Evolutionary conservation across 805 yeast genomes (phyloP), one percentile per base, ranked within the genome.

Genomic region (Candida succiphila): DNA sequence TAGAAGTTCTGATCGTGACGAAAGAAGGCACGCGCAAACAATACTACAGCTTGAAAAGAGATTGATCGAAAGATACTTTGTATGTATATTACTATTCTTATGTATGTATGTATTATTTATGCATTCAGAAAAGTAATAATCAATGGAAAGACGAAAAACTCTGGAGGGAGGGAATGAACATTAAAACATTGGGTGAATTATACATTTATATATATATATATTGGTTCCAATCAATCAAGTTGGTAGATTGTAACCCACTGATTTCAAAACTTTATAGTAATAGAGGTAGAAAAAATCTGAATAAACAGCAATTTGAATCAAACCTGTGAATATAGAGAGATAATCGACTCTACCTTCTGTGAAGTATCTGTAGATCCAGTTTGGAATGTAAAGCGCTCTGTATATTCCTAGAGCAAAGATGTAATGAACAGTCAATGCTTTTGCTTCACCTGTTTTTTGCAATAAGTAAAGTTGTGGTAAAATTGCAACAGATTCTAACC

Each of bases 221-320:
- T 40, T 50, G 51, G 15, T n/a, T n/a, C n/a, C n/a, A n/a, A n/a
- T n/a, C n/a, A n/a, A n/a, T n/a, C n/a, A n/a, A n/a, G n/a, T n/a
- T n/a, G 62, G 62, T 45, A 89, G 67, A 44, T 77, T 80, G 45
- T 83, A 77, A 47, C 74, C 76, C 55, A 75, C 68, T 29, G 89
- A 94, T 54, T 79, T 77, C 65, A 87, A 65, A 33, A 92, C 95
- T 48, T 66, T 72, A 36, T 64, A 69, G 63, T 89, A 89, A 61
- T 92, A 92, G 43, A 92, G 69, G 61, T 86, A 92, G 63, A 92
- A 92, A 67, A 92, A 92, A 61, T 92, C 98, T 2, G 96, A 86
- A 61, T 92, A 92, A 23, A 92, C 60, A 36, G 75, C 62, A 0
- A 96, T 86, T 63, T 92, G 98, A 27, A 86, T 56, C 23, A 92